Percentiles rank a stretch among this genome's conserved stretches.
phyloP scores from a whole-genome alignment of 441 rosid genomes.

The Gossypium trilobum region DNA sequence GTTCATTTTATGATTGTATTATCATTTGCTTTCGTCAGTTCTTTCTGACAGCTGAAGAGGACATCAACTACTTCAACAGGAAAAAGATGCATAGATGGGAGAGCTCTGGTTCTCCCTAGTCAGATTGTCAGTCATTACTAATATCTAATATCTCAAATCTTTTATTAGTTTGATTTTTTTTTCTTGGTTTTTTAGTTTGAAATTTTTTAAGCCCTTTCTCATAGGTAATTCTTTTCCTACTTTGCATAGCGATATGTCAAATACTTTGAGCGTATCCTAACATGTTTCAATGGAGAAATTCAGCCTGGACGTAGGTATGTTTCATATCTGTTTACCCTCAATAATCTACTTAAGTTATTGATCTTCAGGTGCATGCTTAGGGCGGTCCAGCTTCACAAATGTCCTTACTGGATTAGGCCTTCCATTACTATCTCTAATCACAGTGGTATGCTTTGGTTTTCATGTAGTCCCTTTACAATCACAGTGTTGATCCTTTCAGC shows the following conservation, averaged over 20 bases:
- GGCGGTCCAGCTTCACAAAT: constrained; percentile 64
- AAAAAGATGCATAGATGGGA: constrained; percentile 78
- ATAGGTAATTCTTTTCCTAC: constrained; percentile 12
- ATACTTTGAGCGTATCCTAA: constrained; percentile 49
- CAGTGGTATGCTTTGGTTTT: constrained; percentile 35
- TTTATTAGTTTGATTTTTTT: too few species aligned
- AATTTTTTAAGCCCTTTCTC: constrained; percentile 16
- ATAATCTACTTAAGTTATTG: constrained; percentile 19
- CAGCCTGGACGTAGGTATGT: constrained; percentile 62
- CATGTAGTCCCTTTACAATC: background rate
- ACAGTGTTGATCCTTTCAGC: too few species aligned
- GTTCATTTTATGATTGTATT: constrained; percentile 11
- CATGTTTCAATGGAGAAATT: constrained; percentile 44
- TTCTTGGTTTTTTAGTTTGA: too few species aligned
- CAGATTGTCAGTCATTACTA: constrained; percentile 59
- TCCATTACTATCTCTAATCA: constrained; percentile 62
- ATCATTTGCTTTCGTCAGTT: constrained; percentile 38
- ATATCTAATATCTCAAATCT: too few species aligned
- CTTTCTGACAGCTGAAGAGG: constrained; percentile 66
- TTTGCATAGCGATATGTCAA: constrained; percentile 58
- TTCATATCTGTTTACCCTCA: constrained; percentile 6
- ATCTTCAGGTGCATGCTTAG: constrained; percentile 70
- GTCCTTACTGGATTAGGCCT: constrained; percentile 87
- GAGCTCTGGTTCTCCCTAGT: constrained; percentile 78
- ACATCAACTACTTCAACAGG: constrained; percentile 60